Conservation (phyloP, 768 basidiomycete genomes). For the Obba rivulosa region DNA sequence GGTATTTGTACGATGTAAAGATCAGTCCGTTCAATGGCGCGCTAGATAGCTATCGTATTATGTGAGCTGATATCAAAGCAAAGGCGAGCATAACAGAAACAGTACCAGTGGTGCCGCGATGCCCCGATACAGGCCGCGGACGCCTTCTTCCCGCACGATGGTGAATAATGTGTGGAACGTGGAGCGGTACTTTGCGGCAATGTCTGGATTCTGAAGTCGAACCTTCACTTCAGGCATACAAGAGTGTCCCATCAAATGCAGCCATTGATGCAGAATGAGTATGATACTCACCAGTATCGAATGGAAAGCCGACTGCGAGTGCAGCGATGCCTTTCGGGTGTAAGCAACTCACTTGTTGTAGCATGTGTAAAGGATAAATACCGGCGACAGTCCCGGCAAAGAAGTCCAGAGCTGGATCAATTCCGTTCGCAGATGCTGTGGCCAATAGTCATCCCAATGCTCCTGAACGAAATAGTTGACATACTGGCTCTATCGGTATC, state of each 20-base stretch:
- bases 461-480: too few species aligned
- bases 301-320: constrained; percentile 26
- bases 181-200: constrained; percentile 53
- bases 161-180: constrained; percentile 61
- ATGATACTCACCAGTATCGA: constrained; percentile 24
- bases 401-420: constrained; percentile 71
- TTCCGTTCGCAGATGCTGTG: neutral
- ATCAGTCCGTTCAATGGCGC: constrained; percentile 83
- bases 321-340: constrained; percentile 21
- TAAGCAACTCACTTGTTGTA: neutral
- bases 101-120: constrained; percentile 75
- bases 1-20: constrained; percentile 78
- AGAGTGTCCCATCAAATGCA: neutral
- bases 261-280: neutral
- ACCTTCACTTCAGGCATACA: constrained; percentile 73
- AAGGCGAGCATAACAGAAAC: constrained; percentile 6
- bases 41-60: constrained; percentile 46
- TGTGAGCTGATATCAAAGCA: neutral
- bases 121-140: constrained; percentile 69
- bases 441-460: too few species aligned
- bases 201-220: constrained; percentile 64
- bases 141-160: constrained; percentile 65
- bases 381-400: constrained; percentile 70
- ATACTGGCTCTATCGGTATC: too few species aligned
- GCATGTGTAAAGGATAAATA: constrained; percentile 12